Evolutionary conservation across 306 rosid genomes (phyloP), one percentile per base, ranked within the genome.

Genomic region (Dryas alaskensis): DNA sequence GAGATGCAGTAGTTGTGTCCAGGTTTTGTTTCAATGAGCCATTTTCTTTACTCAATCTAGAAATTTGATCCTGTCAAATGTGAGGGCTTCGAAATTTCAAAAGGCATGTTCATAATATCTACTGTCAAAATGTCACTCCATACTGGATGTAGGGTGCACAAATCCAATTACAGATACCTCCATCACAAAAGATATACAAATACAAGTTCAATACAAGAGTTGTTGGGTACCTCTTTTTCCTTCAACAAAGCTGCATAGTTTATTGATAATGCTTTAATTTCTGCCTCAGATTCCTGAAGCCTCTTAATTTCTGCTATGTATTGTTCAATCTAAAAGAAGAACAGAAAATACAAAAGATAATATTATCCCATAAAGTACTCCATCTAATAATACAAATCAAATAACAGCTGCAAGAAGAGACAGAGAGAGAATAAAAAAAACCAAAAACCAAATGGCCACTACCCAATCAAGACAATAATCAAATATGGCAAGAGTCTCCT

Each of bases 201-300:
- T 58, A 59, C 14, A 60, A 22, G 42, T 45, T 22, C 14, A 22
- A 70, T 74, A 74, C 64, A 61, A 71, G 52, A 74, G 61, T 68
- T 25, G 74, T 49, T 5, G 9, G 27, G 58, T 85, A 91, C 98
- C 96, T 94, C 98, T 72, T 87, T 89, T 71, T 94, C 97, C 86
- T 89, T 89, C 75, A 94, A 81, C 68, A 94, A 80, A 78, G 97
- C 94, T 10, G 97, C 98, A 81, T 94, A 94, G 83, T 91, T 91
- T 80, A 85, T 84, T 57, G 98, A 94, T 37, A 91, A 78, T 46
- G 92, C 96, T 87, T 94, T 91, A 76, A 94, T 91, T 84, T 94
- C 96, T 42, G 91, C 87, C 83, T 94, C 98, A 0, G 97, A 94
- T 70, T 91, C 92, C 83, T 89, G 94, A 83, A 94, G 97, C 81